A percentile compares a stretch with the other conserved stretches of the same genome.
Conservation (phyloP, 306 rosid species). For the Cicer chorassanicum region DNA sequence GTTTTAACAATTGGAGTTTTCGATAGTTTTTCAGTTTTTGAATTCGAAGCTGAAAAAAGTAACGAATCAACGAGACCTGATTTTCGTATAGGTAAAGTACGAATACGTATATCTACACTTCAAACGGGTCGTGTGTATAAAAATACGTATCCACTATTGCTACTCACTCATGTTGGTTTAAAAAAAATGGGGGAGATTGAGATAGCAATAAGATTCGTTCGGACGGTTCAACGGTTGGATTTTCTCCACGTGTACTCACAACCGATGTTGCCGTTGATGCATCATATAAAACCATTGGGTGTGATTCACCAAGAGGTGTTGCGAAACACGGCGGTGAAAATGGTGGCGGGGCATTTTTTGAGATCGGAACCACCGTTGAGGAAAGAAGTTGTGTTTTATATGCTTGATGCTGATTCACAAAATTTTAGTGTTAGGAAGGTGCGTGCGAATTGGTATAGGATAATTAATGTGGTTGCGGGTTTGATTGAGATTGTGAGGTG, state of each 20-base stretch:
- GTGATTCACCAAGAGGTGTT: conserved; percentile 69
- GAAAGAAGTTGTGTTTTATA: conserved; percentile 64
- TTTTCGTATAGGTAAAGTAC: conserved; percentile 70
- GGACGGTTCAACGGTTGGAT: conserved; percentile 61
- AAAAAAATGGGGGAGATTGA: conserved; percentile 86
- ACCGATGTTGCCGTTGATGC: conserved; percentile 82
- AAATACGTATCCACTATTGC: conserved; percentile 64
- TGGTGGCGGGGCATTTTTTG: conserved; percentile 65
- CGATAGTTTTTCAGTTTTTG: conserved; percentile 55
- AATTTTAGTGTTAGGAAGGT: conserved; percentile 79
- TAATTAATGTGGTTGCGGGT: conserved; percentile 59
- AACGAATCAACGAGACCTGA: conserved; percentile 52
- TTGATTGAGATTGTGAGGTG: conserved; percentile 66
- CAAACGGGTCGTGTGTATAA: conserved; percentile 67
- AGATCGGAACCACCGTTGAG: conserved; percentile 78
- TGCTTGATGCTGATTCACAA: conserved; percentile 81
- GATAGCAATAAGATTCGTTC: conserved; percentile 67
- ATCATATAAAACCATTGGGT: conserved; percentile 77
- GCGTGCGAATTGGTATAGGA: conserved; percentile 75
- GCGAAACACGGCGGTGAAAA: conserved; percentile 65
- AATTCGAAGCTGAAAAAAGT: conserved; percentile 8
- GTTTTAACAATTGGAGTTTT: conserved; percentile 80
- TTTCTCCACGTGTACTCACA: conserved; percentile 77
- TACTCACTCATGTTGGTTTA: conserved; percentile 57
- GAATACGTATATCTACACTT: conserved; percentile 70